Evolutionary conservation across 202 grass and related monocot species (phyloP).

Genomic region (Carex arenaria): DNA sequence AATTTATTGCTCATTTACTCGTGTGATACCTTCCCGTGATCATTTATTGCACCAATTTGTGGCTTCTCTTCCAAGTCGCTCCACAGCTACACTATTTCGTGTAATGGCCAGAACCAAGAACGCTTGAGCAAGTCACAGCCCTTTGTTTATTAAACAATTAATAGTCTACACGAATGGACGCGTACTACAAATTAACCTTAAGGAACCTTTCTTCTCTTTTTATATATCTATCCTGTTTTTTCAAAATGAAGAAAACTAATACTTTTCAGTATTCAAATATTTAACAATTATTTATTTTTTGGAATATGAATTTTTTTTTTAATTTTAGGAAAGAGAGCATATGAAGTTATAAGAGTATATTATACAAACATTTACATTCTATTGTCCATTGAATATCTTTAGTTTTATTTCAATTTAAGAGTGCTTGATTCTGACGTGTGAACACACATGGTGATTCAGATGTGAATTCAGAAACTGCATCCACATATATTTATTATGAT

Average conservation of each 20-base stretch:
- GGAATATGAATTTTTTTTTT: too few species aligned
- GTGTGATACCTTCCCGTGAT: slow-evolving; percentile 8
- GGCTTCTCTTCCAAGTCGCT: neutral
- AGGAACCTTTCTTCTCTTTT: neutral
- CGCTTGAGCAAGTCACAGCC: slow-evolving; percentile 10
- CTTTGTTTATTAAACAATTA: neutral
- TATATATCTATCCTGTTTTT: neutral
- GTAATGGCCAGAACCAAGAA: slow-evolving; percentile 6
- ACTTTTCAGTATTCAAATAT: too few species aligned
- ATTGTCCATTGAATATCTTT: neutral
- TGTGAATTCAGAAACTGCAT: neutral
- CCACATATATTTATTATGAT: neutral
- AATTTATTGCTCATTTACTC: slow-evolving; percentile 11
- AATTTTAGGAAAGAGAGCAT: too few species aligned
- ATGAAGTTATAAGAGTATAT: too few species aligned
- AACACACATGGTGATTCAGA: too few species aligned
- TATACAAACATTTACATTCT: too few species aligned
- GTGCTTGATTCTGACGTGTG: too few species aligned
- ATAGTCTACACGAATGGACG: neutral
- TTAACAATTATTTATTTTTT: too few species aligned
- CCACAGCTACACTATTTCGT: neutral
- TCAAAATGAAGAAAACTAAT: neutral
- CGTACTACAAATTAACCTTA: neutral
- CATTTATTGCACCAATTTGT: slow-evolving; percentile 23
- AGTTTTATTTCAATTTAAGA: neutral